Conservation (phyloP, 441 rosid genomes). For the Erodium texanum region DNA sequence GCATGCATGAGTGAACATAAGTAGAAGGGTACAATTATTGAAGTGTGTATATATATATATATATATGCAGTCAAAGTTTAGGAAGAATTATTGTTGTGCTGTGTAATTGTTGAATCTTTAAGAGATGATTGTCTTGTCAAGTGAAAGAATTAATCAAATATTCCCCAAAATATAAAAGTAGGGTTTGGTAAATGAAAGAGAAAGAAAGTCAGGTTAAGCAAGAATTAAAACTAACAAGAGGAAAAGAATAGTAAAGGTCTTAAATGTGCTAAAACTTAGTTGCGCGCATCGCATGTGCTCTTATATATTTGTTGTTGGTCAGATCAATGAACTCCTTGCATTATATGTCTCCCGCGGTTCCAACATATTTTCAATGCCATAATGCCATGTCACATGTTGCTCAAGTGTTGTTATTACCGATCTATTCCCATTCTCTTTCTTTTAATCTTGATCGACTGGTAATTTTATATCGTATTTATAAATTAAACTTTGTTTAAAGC, state of each 20-base stretch:
- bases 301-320: not conserved
- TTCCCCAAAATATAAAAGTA: not conserved
- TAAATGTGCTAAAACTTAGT: not conserved
- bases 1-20: not conserved
- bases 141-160: not conserved
- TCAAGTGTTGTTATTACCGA: not conserved
- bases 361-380: not conserved
- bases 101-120: not conserved
- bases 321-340: not conserved
- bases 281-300: not conserved
- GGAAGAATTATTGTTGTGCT: not conserved
- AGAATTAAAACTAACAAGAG: not conserved
- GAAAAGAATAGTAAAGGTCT: not conserved
- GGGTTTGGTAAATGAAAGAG: not conserved
- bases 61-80: not conserved
- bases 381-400: not conserved
- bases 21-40: not conserved
- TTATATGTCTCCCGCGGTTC: not conserved
- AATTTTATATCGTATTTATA: too few species aligned
- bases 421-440: too few species aligned
- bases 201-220: not conserved
- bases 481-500: too few species aligned
- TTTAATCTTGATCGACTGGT: too few species aligned
- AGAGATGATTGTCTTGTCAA: not conserved
- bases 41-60: not conserved